A percentile compares a stretch with the other conserved stretches of the same genome.
These are phyloP conservation scores for Scopulariopsis brevicaulis DNA, from an alignment of 2,329 filamentous ascomycete genomes.

Conservation along the genomic window DNA sequence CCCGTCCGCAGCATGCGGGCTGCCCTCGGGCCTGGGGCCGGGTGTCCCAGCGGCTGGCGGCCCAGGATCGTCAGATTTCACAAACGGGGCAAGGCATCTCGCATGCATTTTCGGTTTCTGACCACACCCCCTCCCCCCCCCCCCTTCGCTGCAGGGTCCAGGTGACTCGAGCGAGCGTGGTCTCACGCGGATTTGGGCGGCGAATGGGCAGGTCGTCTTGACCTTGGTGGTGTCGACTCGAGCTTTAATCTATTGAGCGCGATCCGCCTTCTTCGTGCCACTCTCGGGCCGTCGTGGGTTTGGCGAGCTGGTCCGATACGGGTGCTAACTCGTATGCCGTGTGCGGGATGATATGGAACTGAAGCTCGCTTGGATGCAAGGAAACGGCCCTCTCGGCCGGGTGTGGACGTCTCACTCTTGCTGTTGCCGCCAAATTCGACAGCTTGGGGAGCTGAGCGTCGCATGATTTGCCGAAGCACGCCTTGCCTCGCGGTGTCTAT, in stretches of 20 bases:
- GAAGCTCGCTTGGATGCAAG: not conserved
- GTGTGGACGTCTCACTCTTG: not conserved
- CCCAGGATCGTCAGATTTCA: not conserved
- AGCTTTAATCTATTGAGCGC: not conserved
- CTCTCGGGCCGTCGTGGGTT: not conserved
- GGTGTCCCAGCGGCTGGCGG: not conserved
- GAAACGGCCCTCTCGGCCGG: no score
- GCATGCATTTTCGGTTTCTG: not conserved
- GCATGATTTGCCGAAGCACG: not conserved
- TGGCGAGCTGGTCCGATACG: no score
- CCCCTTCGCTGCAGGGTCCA: not conserved
- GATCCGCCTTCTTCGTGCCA: not conserved
- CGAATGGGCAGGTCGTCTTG: not conserved
- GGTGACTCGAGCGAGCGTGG: not conserved
- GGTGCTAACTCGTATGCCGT: no score
- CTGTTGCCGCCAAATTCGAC: not conserved
- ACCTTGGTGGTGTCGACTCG: not conserved
- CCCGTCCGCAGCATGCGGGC: not conserved
- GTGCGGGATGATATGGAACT: not conserved
- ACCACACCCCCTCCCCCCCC: not conserved
- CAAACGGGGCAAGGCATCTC: not conserved
- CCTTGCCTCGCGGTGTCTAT: not conserved
- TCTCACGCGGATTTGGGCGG: not conserved
- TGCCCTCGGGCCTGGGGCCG: not conserved
- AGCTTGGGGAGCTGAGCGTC: not conserved